Percentiles rank a stretch among this genome's conserved stretches.
phyloP scores from a whole-genome alignment of 1,284 basidiomycete genomes.

The Microbotryum lychnidis-dioicae region DNA sequence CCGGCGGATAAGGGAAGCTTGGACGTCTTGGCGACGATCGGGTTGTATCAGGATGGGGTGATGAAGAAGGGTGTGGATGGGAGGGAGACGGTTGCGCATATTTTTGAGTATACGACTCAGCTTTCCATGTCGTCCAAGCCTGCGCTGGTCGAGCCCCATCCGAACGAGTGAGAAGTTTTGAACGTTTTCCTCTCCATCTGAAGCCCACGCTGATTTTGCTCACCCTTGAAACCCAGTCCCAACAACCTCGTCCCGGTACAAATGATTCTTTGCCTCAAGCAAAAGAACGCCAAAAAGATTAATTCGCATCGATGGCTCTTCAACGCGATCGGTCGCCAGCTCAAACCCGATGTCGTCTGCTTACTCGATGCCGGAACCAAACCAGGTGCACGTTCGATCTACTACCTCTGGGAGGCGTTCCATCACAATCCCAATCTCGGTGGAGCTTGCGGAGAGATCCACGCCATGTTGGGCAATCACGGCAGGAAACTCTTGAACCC shows the following conservation, averaged over 20 bases:
- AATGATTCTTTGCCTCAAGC: constrained; percentile 89
- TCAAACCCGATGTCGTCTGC: constrained; percentile 84
- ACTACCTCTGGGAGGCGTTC: constrained; percentile 93
- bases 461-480: constrained; percentile 74
- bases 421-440: constrained; percentile 75
- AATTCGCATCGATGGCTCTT: constrained; percentile 89
- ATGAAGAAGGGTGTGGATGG: constrained; percentile 89
- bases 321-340: constrained; percentile 81
- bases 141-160: constrained; percentile 79
- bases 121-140: constrained; percentile 63
- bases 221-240: constrained; percentile 43
- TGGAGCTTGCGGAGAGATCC: constrained; percentile 70
- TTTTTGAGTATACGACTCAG: constrained; percentile 61
- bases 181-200: no score
- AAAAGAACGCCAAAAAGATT: constrained; percentile 96
- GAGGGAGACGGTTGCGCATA: constrained; percentile 86
- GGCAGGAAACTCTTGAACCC: constrained; percentile 90
- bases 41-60: constrained; percentile 56
- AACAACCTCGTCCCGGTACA: constrained; percentile 90
- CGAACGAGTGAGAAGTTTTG: constrained; percentile 47
- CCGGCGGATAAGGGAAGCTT: constrained; percentile 92
- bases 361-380: constrained; percentile 91
- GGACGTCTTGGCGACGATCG: constrained; percentile 49
- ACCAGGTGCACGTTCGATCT: constrained; percentile 92
- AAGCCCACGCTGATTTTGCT: no score